Evolutionary conservation across 805 yeast genomes (phyloP), one percentile per base, ranked within the genome.

Genomic region (Nadsonia fulvescens): DNA sequence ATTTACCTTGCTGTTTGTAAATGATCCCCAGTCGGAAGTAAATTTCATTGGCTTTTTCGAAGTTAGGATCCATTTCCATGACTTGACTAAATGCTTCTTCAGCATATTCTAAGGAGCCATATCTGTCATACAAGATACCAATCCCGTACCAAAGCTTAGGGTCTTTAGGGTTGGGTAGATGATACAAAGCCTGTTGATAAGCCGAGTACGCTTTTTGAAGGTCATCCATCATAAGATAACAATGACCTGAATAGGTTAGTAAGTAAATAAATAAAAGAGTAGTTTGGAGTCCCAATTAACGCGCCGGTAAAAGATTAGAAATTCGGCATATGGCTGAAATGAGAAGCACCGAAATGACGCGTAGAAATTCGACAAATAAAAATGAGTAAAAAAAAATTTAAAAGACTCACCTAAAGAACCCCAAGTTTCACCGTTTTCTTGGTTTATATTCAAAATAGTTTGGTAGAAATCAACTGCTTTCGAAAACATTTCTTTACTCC

Each of bases 81-180:
- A 89, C 98, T 40, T 93, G 70, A 21, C 91, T 91, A 54, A 89
- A 86, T 4, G 98, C 96, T 51, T 89, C 98, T 50, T 89, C 98
- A 3, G 98, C 98, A 43, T 86, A 89, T 53, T 86, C 96, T 36
- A 86, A 56, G 4, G 93, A 77, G 14, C 96, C 98, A 49, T 89
- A 89, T 28, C 98, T 62, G 51, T 89, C 98, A 49, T 89, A 89
- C 33, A 89, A 61, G 32, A 89, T 89, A 18, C 98, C 98, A 37
- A 89, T 86, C 0, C 98, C 98, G 51, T 89, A 95, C 98, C 98
- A 89, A 39, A 89, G 64, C 47, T 82, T 82, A 30, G 96, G 96
- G 29, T 83, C 95, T 39, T 81, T 79, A 24, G 94, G 91, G 44
- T 89, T 86, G 36, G 77, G 79, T 45, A 83, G 55, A 47, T 81